Evolutionary conservation across 306 rosid species (phyloP), one percentile per base, ranked within the genome.

Genomic region (Erythrophleum fordii): DNA sequence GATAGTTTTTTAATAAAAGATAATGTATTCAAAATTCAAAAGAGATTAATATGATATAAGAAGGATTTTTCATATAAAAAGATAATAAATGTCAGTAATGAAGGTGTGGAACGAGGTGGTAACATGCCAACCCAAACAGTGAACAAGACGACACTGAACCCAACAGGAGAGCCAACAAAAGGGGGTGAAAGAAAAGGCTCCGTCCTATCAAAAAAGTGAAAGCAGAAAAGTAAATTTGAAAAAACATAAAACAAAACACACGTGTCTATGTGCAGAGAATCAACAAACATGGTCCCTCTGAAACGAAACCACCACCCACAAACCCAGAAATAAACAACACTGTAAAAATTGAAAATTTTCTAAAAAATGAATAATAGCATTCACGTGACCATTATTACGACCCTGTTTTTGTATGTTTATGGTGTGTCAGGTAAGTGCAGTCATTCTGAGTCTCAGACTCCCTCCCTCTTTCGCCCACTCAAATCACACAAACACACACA

Each of bases 371-470:
- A 66, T 37, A 70, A 80, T 29, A 35, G 13, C 22, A 59, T 84
- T 86, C 92, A 89, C 89, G 90, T 85, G 92, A 84, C 22, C 42
- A 76, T 86, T 55, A 79, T 86, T 56, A 75, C 81, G 0, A 1
- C 62, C 79, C 76, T 68, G 79, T 79, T 72, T 75, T 58, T 72
- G 84, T 72, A 67, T 76, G 84, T 75, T 71, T 26, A 65, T n/a
- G 77, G 28, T 55, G 62, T 34, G 75, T 77, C 83, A 73, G 87
- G 16, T 42, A 51, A 83, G 72, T 80, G 79, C 87, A 77, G 86
- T 85, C 84, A 79, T 72, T 76, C 81, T 83, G 87, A 83, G 52
- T 34, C 34, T 84, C 83, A 66, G 48, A 39, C 77, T 69, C 23
- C 65, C 41, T 14, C 41, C 11, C 80, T 51, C 78, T 62, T 61